These are phyloP conservation scores for Marasmius oreades DNA, from an alignment of 1,284 basidiomycete genomes.

Conservation along the genomic window DNA sequence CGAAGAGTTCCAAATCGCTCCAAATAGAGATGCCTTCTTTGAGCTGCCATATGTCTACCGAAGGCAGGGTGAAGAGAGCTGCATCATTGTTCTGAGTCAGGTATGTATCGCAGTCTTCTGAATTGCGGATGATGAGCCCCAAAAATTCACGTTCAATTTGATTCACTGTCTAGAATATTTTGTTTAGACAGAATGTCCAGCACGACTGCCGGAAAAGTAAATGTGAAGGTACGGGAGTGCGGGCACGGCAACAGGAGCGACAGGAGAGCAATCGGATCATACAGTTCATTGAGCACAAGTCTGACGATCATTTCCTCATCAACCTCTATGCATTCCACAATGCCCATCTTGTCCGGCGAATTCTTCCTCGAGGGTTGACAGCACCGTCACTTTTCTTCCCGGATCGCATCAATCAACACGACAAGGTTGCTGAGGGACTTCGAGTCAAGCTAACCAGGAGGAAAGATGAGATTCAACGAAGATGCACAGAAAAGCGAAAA, in stretches of 20 bases:
- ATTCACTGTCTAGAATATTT: slow-evolving; percentile 11
- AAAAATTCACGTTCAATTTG: not conserved
- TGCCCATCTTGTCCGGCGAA: slow-evolving; percentile 5
- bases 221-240: slow-evolving; percentile 19
- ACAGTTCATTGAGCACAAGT: slow-evolving; percentile 21
- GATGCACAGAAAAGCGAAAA: too few species aligned
- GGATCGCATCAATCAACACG: too few species aligned
- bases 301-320: slow-evolving; percentile 22
- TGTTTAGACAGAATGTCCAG: slow-evolving; percentile 22
- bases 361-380: slow-evolving; percentile 5
- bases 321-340: slow-evolving; percentile 29
- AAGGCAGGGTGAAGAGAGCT: slow-evolving; percentile 7
- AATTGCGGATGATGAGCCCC: not conserved
- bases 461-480: too few species aligned
- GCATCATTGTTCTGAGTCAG: slow-evolving; percentile 4
- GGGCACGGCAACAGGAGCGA: slow-evolving; percentile 25
- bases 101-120: slow-evolving; percentile 7
- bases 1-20: slow-evolving; percentile 7
- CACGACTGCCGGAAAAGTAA: slow-evolving; percentile 18
- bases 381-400: not conserved
- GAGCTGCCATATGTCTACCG: slow-evolving; percentile 10
- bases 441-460: too few species aligned
- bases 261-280: slow-evolving; percentile 18
- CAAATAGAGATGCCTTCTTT: slow-evolving; percentile 4
- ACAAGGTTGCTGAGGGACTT: too few species aligned